Evolutionary conservation across 139 green algal genomes (phyloP).

Genomic region (Bryopsis sp.): DNA sequence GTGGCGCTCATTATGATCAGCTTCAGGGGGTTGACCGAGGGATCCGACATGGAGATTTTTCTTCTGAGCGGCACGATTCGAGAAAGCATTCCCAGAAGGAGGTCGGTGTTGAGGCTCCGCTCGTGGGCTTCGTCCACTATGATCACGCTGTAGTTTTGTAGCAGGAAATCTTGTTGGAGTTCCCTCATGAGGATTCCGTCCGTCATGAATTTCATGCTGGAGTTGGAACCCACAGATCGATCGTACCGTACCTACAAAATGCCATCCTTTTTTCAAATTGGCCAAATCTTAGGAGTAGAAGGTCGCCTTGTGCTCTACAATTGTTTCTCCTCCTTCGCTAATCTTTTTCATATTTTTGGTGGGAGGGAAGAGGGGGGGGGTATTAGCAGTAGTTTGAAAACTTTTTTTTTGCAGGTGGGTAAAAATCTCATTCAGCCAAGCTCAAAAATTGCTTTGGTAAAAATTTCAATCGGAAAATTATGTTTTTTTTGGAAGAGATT

Average conservation of each 20-base stretch:
- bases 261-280: constrained; percentile 4
- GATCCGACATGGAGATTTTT: background rate
- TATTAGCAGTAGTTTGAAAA: too few relatives aligned
- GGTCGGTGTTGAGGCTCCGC: constrained; percentile 79
- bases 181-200: constrained; percentile 89
- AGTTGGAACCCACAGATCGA: constrained; percentile 36
- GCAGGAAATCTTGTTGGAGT: constrained; percentile 71
- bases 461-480: too few relatives aligned
- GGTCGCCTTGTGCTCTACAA: too few relatives aligned
- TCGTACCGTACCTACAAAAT: constrained; percentile 83
- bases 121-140: constrained; percentile 93
- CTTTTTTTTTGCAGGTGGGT: too few relatives aligned
- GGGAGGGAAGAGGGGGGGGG: too few relatives aligned
- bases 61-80: constrained; percentile 73
- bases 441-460: too few relatives aligned
- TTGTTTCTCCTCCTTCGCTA: too few relatives aligned
- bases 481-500: too few relatives aligned
- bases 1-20: constrained; percentile 97
- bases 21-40: constrained; percentile 70
- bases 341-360: too few relatives aligned
- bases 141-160: constrained; percentile 49
- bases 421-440: too few relatives aligned
- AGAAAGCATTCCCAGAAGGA: constrained; percentile 85
- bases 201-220: constrained; percentile 89
- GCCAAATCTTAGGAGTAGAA: too few relatives aligned